Evolutionary conservation across 2,329 filamentous ascomycete species (phyloP).

Genomic region (Aspergillus bombycis): DNA sequence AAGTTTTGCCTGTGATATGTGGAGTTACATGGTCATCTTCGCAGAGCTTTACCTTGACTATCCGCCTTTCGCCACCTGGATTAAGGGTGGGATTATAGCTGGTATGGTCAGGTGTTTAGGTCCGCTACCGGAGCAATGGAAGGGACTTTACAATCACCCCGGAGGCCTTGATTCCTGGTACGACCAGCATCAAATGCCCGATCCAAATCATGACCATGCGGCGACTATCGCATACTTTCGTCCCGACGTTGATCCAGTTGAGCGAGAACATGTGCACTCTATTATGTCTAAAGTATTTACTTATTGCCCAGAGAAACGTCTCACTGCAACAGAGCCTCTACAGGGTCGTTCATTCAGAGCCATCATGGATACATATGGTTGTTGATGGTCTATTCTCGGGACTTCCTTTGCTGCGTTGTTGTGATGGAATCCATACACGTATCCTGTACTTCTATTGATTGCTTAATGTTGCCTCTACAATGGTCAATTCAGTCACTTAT

Average conservation of each 20-base stretch:
- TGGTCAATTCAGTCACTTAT: no score
- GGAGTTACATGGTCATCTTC: constrained; percentile 30
- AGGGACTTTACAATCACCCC: constrained; percentile 21
- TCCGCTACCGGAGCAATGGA: constrained; percentile 30
- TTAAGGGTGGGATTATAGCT: constrained; percentile 7
- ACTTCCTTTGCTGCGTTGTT: constrained; percentile 1
- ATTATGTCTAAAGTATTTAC: constrained; percentile 30
- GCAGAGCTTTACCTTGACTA: constrained; percentile 26
- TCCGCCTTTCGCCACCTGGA: constrained; percentile 18
- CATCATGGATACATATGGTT: constrained; percentile 32
- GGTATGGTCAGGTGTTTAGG: constrained; percentile 26
- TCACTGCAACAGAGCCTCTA: constrained; percentile 31
- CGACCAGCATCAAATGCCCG: constrained; percentile 24
- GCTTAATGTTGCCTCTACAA: no score
- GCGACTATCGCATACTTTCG: constrained; percentile 18
- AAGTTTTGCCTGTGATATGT: no score
- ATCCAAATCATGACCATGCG: constrained; percentile 13
- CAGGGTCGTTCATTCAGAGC: constrained; percentile 31
- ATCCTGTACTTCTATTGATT: no score
- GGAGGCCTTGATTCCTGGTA: constrained; percentile 30
- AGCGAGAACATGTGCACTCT: constrained; percentile 25
- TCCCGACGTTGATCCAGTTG: constrained; percentile 24
- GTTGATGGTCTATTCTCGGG: constrained; percentile 5
- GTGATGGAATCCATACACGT: background rate
- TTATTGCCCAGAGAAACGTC: constrained; percentile 28